phyloP scores from a whole-genome alignment of 495 filamentous ascomycete species.

The Podospora pseudopauciseta region DNA sequence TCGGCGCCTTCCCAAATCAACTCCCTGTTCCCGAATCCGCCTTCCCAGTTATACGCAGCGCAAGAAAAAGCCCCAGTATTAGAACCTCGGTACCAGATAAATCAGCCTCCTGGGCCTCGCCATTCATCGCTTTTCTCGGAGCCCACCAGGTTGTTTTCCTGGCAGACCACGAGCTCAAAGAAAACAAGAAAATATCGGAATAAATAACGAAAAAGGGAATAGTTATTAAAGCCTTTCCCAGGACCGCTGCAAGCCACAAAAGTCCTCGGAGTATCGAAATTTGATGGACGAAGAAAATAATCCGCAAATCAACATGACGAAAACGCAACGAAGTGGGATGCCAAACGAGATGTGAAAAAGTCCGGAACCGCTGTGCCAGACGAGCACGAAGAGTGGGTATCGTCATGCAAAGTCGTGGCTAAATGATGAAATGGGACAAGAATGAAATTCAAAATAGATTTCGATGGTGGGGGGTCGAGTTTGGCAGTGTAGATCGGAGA shows the following conservation, averaged over 20 bases:
- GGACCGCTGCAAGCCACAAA: conserved; percentile 11
- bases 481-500: conserved; percentile 30
- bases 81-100: conserved; percentile 40
- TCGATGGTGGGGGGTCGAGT: conserved; percentile 21
- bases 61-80: conserved; percentile 25
- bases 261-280: conserved; percentile 20
- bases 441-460: conserved; percentile 21
- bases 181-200: conserved; percentile 18
- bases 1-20: conserved; percentile 10
- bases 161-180: not conserved
- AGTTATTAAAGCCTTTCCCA: conserved; percentile 33
- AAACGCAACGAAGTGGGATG: conserved; percentile 20
- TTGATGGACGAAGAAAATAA: conserved; percentile 8
- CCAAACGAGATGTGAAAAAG: conserved; percentile 20
- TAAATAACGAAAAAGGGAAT: conserved; percentile 25
- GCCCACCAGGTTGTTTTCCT: conserved; percentile 18
- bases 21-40: conserved; percentile 14
- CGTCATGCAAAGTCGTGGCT: conserved; percentile 53
- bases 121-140: conserved; percentile 40
- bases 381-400: conserved; percentile 46
- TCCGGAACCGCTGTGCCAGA: conserved; percentile 50
- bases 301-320: conserved; percentile 16
- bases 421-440: conserved; percentile 45
- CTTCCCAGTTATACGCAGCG: conserved; percentile 16
- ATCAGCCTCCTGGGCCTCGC: conserved; percentile 46